Percentiles rank a stretch among this genome's conserved stretches.
Evolutionary conservation across 202 grass and related monocot genomes (phyloP).

Genomic region (Panicum hallii): DNA sequence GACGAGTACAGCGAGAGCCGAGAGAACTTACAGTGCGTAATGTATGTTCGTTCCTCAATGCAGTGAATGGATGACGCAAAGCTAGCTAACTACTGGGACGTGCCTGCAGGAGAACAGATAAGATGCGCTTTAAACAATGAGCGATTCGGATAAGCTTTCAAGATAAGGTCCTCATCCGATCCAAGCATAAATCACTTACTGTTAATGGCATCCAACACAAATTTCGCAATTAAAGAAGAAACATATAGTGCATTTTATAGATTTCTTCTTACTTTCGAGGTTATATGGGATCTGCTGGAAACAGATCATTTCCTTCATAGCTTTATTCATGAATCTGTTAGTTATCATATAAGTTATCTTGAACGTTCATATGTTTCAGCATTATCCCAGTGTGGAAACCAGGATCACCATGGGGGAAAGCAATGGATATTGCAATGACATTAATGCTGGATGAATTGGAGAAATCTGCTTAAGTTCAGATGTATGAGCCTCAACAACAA

Average conservation of each 20-base stretch:
- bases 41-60: not conserved
- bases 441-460: no score
- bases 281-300: constrained; percentile 2
- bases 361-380: constrained; percentile 13
- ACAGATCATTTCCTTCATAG: constrained; percentile 5
- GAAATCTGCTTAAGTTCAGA: no score
- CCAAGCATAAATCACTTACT: no score
- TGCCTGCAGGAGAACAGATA: not conserved
- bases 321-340: constrained; percentile 16
- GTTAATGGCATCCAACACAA: no score
- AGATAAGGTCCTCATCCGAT: no score
- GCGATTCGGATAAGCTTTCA: no score
- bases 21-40: not conserved
- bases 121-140: no score
- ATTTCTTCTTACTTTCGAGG: not conserved
- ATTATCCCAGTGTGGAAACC: no score
- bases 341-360: constrained; percentile 13
- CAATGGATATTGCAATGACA: no score
- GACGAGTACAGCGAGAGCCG: not conserved
- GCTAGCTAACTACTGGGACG: not conserved
- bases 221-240: no score
- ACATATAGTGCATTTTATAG: not conserved
- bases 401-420: no score
- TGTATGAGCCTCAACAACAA: no score
- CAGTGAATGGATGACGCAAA: not conserved